Evolutionary conservation across 1,284 basidiomycete genomes (phyloP), one percentile per base, ranked within the genome.

Genomic region (Ceratobasidium sp.): DNA sequence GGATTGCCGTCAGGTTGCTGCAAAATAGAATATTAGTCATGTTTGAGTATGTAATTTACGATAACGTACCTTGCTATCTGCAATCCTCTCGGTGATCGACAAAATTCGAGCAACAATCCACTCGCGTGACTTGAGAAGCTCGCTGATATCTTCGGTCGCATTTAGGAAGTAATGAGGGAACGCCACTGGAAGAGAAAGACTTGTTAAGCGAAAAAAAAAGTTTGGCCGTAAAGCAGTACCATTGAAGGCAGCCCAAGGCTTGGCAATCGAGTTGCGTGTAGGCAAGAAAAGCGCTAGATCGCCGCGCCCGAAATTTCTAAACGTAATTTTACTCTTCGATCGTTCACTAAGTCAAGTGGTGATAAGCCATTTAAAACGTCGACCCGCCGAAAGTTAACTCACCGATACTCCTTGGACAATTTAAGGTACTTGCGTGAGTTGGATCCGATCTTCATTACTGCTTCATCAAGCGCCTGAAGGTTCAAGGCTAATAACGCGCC

Each of bases 241-340:
- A 82, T 98, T 98, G 83, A 98, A 98, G 19, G 95, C 96, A n/a
- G 96, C 96, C 95, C 95, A 98, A 0, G 94, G 93, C 80, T 95
- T 95, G 49, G 92, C 91, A 0, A 94, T 88, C 22, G 95, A 94
- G 81, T 98, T 98, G 63, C 96, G 86, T 0, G 98, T 98, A 0
- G 97, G 97, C 37, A 99, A 84, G 83, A 99, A 99, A 46, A 99
- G 85, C 0, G 96, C 96, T 65, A 99, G 85, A 83, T 98, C 96
- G 14, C 95, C 95, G 80, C 94, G 94, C 3, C 91, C 86, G 79
- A 98, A 98, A 83, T 95, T 95, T 78, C 94, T 87, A 82, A 98
- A 97, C 0, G 95, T 93, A 74, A 98, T 96, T 83, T 96, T 97
- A 75, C 95, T 93, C 81, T 93, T 94, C 16, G 94, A 90, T 24